Evolutionary conservation across 495 filamentous ascomycete genomes (phyloP).

Genomic region (Penicillium egyptiacum): DNA sequence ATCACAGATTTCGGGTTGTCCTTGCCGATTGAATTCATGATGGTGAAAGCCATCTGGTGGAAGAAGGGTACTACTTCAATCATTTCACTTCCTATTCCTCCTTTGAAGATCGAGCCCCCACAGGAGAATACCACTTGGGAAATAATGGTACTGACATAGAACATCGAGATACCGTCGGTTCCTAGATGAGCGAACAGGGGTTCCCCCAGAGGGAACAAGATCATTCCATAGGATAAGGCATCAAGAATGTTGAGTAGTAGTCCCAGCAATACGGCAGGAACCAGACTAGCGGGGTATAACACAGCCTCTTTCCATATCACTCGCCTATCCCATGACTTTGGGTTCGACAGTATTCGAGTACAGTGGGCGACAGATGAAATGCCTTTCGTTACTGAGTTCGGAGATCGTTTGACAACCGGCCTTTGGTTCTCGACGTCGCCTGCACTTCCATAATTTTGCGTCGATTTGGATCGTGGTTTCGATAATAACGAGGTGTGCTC

Average conservation of each 20-base stretch:
- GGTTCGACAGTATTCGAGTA: slow-evolving; percentile 43
- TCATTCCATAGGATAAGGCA: slow-evolving; percentile 95
- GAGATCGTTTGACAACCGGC: slow-evolving; percentile 9
- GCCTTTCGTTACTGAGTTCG: slow-evolving; percentile 20
- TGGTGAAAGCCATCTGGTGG: slow-evolving; percentile 92
- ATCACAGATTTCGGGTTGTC: slow-evolving; percentile 81
- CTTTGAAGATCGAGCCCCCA: slow-evolving; percentile 82
- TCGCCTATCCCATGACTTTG: slow-evolving; percentile 70
- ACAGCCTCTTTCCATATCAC: slow-evolving; percentile 63
- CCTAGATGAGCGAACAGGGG: slow-evolving; percentile 80
- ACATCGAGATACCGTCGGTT: slow-evolving; percentile 94
- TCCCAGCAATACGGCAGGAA: slow-evolving; percentile 87
- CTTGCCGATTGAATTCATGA: slow-evolving; percentile 73
- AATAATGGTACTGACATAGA: slow-evolving; percentile 95
- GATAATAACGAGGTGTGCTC: slow-evolving; percentile 48
- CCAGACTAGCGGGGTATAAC: slow-evolving; percentile 62
- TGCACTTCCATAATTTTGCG: slow-evolving; percentile 34
- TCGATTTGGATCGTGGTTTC: slow-evolving; percentile 37
- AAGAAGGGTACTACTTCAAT: slow-evolving; percentile 98
- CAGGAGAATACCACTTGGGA: slow-evolving; percentile 90
- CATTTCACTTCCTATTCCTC: slow-evolving; percentile 95
- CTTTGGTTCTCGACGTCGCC: slow-evolving; percentile 45
- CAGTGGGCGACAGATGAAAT: slow-evolving; percentile 28
- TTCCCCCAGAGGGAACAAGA: slow-evolving; percentile 87
- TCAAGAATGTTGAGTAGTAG: slow-evolving; percentile 90